Evolutionary conservation across 179 eudicot genomes (phyloP), one percentile per base, ranked within the genome.

Genomic region (Silene noctiflora): DNA sequence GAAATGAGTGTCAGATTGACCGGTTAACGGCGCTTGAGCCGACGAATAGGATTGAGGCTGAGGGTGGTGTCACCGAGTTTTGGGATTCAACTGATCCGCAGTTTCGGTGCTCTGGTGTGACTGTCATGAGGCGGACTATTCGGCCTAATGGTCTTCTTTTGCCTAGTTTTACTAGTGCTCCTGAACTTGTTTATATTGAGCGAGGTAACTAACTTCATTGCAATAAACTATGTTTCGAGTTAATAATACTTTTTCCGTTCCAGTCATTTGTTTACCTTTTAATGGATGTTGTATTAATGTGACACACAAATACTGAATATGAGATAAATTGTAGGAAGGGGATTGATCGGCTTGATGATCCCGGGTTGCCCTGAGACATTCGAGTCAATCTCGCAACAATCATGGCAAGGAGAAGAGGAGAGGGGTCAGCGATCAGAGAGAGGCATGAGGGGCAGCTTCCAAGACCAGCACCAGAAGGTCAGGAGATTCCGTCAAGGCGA

Each of bases 351-450:
- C 12, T 27, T 86, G 16, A 3, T 88, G 88, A 33, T 86, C n/a
- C 91, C 96, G 6, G 98, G 98, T 9, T 93, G 98, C 75, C 88
- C 96, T 0, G 98, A 93, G 73, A 89, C 92, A 0, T 93, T 35
- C 68, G 88, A 91, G 33, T 89, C 94, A 19, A 61, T 87, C 16
- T 55, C 81, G 33, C 27, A 70, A 42, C 68, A 33, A 33, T 24
- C 67, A 55, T 29, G 71, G 62, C 12, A 35, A 58, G 77, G 48
- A 16, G 63, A 29, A 14, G 76, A 75, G 10, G 12, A 22, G 46
- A 4, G 66, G 4, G 51, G 6, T 9, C 59, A 67, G 67, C 61
- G 80, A 2, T 56, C 19, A 10, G 71, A 75, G 60, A 75, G 75
- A 51, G 71, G 65, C 24, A 59, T 55, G 67, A 66, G 71, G 44